Evolutionary conservation across 73 alveolate genomes (phyloP), one percentile per base, ranked within the genome.

Genomic region (Tetrahymena malaccensis): DNA sequence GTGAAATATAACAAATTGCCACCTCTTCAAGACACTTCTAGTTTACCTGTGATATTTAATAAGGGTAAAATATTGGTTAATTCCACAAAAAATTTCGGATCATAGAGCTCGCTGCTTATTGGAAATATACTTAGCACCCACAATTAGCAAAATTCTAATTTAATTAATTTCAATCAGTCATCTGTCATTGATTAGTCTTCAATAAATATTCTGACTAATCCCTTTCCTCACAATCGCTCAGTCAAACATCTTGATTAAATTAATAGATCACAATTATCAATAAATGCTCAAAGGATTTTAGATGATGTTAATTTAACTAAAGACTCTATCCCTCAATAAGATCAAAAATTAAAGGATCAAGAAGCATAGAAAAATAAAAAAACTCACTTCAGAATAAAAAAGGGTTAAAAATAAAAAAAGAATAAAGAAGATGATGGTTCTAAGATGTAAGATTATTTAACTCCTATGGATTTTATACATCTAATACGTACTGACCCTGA

Each of bases 391-490:
- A 85, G 56, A 34, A 16, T 44, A 1, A 95, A 89, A 31, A 93
- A 93, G n/a, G 40, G 70, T 8, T 12, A 93, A 35, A 94, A 84
- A 85, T 40, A 94, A 5, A 89, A 95, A 58, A 95, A 95, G 94
- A 95, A 85, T 85, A 57, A 43, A 31, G 35, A 95, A 22, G 35
- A 50, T 33, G 85, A 95, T 43, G 43, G 93, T 85, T 85, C 34
- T 25, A 85, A 43, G 35, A 85, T 25, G n/a, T 43, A 85, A 5
- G 94, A 95, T 93, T 85, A 96, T 38, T 97, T 97, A 17, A 95
- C 98, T 33, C 99, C 99, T 15, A 94, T 96, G 93, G 99, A 98
- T 35, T 98, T 98, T 85, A 97, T 97, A 13, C 96, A 97, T 83
- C 96, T 98, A 83, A 97, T 98, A 35, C 93, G 97, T 55, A 96